Base-by-base conservation (phyloP, 169 alveolate species). In the Besnoitia besnoiti region DNA sequence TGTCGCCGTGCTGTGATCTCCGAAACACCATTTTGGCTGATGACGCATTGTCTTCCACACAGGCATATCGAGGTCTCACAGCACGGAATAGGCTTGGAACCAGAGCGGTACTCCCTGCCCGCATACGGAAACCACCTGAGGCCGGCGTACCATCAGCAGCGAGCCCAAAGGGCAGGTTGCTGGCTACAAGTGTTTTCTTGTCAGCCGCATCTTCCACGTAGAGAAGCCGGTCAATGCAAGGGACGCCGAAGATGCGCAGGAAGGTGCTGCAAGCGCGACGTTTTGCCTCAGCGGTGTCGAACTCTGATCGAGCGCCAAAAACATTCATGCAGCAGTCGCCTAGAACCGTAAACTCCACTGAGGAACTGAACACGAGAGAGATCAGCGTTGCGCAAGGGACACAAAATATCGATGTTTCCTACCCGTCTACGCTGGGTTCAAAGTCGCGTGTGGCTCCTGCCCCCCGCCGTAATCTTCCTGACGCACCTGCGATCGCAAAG, bases 161-260 rank as follows among this genome's bases (percentile, higher is more conserved):
- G 37, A 91, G 88, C 12, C 67, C 90, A 21, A 91, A 91, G 0
- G 94, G 94, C 89, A 91, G 27, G 67, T 91, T 91, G 42, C 91
- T 91, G 27, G 94, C 94, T 21, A 91, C 82, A 0, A 91, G 91
- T 40, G 94, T 91, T n/a, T 76, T 91, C 84, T 85, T 82, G 49
- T 82, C 94, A 77, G 94, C 94, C 12, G 94, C 94, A 51, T 91
- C 94, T 51, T 91, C 94, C 35, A 90, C 91, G 49, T 91, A 91
- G 46, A 91, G 91, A 73, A 91, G 89, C 21, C 94, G 94, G 87
- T 91, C 94, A 47, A 91, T 67, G 94, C 94, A 91, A 33, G 94
- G 94, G 50, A 91, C 94, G 59, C 94, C 94, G 79, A 91, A 91
- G 40, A 90, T 51, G 55, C 94, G 94, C 35, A 91, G 94, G 40